phyloP scores from a whole-genome alignment of 2,329 filamentous ascomycete species.

The Atkinsonella hypoxylon region DNA sequence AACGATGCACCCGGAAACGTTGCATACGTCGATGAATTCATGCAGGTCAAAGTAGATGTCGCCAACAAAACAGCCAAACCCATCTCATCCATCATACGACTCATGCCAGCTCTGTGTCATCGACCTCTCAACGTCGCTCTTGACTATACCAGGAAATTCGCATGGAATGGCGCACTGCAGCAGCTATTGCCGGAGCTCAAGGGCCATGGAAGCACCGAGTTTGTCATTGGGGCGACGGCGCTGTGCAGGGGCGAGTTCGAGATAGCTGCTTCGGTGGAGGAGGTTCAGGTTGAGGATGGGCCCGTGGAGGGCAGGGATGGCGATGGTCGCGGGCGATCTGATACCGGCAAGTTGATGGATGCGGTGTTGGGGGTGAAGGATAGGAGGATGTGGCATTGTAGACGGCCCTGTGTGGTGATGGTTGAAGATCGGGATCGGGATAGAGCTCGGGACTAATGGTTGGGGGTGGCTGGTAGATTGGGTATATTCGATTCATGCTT shows the following conservation, averaged over 20 bases:
- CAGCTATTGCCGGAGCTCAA: slow-evolving; percentile 53
- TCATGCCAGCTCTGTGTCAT: slow-evolving; percentile 66
- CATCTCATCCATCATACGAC: slow-evolving; percentile 59
- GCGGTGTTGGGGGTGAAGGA: slow-evolving; percentile 46
- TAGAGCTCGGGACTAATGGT: background rate
- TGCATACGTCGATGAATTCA: slow-evolving; percentile 40
- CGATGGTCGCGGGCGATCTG: slow-evolving; percentile 29
- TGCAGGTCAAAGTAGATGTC: slow-evolving; percentile 59
- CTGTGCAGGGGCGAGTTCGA: slow-evolving; percentile 77
- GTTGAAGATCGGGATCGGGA: slow-evolving; percentile 20
- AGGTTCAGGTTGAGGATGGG: slow-evolving; percentile 42
- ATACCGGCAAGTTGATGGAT: slow-evolving; percentile 47
- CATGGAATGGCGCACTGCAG: slow-evolving; percentile 78
- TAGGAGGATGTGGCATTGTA: slow-evolving; percentile 52
- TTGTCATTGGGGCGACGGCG: slow-evolving; percentile 58
- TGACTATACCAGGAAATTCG: slow-evolving; percentile 70
- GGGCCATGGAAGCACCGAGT: slow-evolving; percentile 45
- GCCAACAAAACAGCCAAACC: slow-evolving; percentile 58
- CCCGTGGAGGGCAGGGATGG: slow-evolving; percentile 14
- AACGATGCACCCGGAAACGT: slow-evolving; percentile 12
- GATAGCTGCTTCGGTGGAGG: slow-evolving; percentile 68
- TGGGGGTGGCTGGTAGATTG: no score
- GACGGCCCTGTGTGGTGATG: slow-evolving; percentile 42
- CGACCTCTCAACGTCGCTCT: slow-evolving; percentile 61
- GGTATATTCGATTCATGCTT: no score